A percentile compares a stretch with the other conserved stretches of the same genome.
These are phyloP conservation scores for Pseudisothecium myosuroides DNA, from an alignment of 225 moss, liverwort and hornwort genomes.

Conservation along the genomic window DNA sequence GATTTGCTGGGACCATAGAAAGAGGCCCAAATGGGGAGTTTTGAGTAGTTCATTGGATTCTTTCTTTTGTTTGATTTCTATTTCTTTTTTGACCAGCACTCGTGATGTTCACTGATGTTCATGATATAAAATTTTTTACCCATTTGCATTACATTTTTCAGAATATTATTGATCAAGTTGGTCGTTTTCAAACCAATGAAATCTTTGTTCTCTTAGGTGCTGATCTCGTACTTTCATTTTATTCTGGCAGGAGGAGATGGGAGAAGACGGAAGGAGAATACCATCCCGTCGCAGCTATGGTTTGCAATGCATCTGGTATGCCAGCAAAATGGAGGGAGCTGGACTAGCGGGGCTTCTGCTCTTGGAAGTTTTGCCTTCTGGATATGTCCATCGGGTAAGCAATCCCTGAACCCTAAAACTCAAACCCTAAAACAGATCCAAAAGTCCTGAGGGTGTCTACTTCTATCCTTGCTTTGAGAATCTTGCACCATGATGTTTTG, in stretches of 20 bases:
- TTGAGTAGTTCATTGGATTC: neutral
- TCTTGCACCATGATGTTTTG: neutral
- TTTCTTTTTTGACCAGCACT: too few relatives aligned
- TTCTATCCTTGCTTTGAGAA: neutral
- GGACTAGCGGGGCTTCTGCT: constrained; percentile 13
- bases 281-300: neutral
- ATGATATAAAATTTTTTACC: neutral
- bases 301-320: constrained; percentile 32
- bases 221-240: neutral
- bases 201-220: neutral
- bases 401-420: neutral
- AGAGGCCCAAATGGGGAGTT: neutral
- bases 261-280: neutral
- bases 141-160: neutral
- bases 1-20: neutral
- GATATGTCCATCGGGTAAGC: constrained; percentile 23
- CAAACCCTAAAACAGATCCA: neutral
- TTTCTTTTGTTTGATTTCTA: neutral
- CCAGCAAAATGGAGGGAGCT: constrained; percentile 12
- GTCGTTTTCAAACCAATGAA: neutral
- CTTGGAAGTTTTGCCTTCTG: neutral
- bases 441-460: neutral
- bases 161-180: neutral
- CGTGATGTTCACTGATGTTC: neutral
- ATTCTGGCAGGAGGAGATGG: constrained; percentile 9